A percentile compares a stretch with the other conserved stretches of the same genome.
Evolutionary conservation across 208 protist genomes (phyloP).

Genomic region (Kentomonas sorsogonicus): DNA sequence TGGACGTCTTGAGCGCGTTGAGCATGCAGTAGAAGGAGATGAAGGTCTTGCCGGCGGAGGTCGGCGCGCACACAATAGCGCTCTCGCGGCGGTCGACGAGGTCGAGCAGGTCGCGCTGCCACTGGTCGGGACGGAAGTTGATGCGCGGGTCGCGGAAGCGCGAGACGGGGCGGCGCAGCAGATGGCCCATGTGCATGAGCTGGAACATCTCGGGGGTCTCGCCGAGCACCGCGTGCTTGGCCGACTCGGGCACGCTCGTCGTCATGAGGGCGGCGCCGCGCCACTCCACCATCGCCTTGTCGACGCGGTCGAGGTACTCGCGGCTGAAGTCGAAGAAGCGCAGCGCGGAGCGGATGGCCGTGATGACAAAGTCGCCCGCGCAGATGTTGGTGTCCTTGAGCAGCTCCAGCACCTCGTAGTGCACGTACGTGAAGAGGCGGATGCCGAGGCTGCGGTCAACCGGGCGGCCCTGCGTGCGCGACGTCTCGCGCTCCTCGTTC

Average conservation of each 20-base stretch:
- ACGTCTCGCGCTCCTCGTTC: slow-evolving; percentile 69
- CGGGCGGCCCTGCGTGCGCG: slow-evolving; percentile 43
- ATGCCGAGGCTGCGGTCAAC: slow-evolving; percentile 57
- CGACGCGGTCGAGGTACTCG: slow-evolving; percentile 72
- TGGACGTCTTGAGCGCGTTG: slow-evolving; percentile 76
- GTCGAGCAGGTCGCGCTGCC: slow-evolving; percentile 94
- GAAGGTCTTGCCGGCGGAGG: slow-evolving; percentile 95
- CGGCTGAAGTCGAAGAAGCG: slow-evolving; percentile 70
- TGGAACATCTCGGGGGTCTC: slow-evolving; percentile 79
- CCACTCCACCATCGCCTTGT: slow-evolving; percentile 55
- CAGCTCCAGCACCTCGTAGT: slow-evolving; percentile 65
- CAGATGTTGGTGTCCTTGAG: slow-evolving; percentile 55
- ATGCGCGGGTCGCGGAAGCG: slow-evolving; percentile 79
- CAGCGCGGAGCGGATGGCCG: slow-evolving; percentile 66
- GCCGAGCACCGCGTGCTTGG: no score
- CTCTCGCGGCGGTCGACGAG: slow-evolving; percentile 89
- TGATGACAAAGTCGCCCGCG: slow-evolving; percentile 60
- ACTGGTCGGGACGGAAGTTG: slow-evolving; percentile 92
- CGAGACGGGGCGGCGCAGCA: slow-evolving; percentile 78
- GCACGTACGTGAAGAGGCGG: slow-evolving; percentile 76
- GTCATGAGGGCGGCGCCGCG: slow-evolving; percentile 41
- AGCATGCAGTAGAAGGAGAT: slow-evolving; percentile 96
- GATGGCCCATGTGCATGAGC: slow-evolving; percentile 87
- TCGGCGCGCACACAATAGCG: slow-evolving; percentile 94
- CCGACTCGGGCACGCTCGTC: slow-evolving; percentile 36